Conservation (phyloP, 2,329 filamentous ascomycete species). For the Penicillium sp. region DNA sequence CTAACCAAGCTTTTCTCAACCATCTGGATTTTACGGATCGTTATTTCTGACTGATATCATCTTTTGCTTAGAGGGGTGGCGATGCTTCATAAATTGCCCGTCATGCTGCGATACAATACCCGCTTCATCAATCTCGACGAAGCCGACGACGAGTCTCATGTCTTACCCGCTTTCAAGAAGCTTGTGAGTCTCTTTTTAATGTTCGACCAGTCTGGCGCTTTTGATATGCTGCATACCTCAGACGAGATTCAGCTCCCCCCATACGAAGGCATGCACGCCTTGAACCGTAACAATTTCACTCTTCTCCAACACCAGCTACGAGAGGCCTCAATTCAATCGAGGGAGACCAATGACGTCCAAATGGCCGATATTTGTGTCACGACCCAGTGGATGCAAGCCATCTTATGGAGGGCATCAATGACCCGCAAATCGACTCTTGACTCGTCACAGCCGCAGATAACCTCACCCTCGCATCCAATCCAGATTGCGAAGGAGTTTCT, state of each 20-base stretch:
- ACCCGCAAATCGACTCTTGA: not conserved
- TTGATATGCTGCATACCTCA: conserved; percentile 2
- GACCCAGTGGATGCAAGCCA: conserved; percentile 10
- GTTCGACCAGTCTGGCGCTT: conserved; percentile 6
- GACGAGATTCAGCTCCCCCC: conserved; percentile 1
- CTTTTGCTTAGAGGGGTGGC: conserved; percentile 2
- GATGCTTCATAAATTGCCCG: conserved; percentile 10
- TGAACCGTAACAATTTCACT: not conserved
- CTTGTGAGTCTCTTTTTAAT: conserved; percentile 1
- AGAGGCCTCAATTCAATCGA: not conserved
- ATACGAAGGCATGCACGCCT: not conserved
- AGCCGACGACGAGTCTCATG: conserved; percentile 7
- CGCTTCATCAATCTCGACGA: conserved; percentile 2
- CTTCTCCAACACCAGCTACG: conserved; percentile 3
- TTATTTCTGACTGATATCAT: not conserved
- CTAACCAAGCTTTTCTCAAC: not conserved
- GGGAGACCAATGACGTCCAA: conserved; percentile 1
- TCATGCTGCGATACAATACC: conserved; percentile 1
- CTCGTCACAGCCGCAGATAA: not conserved
- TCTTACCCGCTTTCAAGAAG: conserved; percentile 7
- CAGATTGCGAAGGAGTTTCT: conserved; percentile 7
- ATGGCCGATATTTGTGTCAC: conserved; percentile 10
- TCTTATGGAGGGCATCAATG: conserved; percentile 9
- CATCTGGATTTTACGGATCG: not conserved
- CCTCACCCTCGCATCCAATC: conserved; percentile 1